Percentiles rank a stretch among this genome's conserved stretches.
These are phyloP conservation scores for Andrographis paniculata DNA, from an alignment of 305 asterid species.

Conservation along the genomic window DNA sequence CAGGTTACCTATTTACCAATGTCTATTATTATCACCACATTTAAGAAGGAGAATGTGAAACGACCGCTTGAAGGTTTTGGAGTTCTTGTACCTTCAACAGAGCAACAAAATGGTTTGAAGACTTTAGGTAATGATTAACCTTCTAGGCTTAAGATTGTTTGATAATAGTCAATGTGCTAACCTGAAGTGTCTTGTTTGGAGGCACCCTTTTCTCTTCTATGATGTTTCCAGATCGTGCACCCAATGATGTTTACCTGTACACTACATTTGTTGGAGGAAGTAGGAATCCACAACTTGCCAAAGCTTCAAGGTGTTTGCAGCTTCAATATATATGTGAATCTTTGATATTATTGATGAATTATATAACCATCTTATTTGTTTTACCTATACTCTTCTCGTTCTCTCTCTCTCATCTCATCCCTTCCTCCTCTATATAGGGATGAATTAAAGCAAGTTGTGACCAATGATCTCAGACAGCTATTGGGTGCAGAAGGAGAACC, in stretches of 20 bases:
- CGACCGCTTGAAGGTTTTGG: conserved; percentile 94
- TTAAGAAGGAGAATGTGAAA: conserved; percentile 64
- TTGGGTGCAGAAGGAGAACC: conserved; percentile 90
- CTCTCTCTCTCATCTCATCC: no score
- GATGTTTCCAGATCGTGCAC: conserved; percentile 97
- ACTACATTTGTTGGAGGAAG: conserved; percentile 92
- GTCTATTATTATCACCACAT: conserved; percentile 72
- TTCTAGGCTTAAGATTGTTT: conserved; percentile 11
- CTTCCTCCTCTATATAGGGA: no score
- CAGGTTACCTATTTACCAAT: conserved; percentile 75
- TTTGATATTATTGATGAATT: background rate
- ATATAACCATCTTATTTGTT: conserved; percentile 4
- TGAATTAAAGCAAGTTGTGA: conserved; percentile 64
- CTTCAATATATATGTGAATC: conserved; percentile 18
- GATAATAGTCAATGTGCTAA: conserved; percentile 11
- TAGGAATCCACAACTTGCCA: conserved; percentile 74
- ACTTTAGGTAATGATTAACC: conserved; percentile 52
- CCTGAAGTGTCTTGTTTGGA: conserved; percentile 22
- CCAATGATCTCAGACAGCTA: conserved; percentile 72
- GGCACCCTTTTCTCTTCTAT: conserved; percentile 89
- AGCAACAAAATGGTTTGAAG: conserved; percentile 74
- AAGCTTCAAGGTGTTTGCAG: conserved; percentile 52
- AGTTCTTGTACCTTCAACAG: conserved; percentile 81
- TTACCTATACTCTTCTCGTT: no score
- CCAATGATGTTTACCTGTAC: conserved; percentile 64